phyloP scores from a whole-genome alignment of 192 early-diverging fungal species.

The Thoreauomyces humboldtii region DNA sequence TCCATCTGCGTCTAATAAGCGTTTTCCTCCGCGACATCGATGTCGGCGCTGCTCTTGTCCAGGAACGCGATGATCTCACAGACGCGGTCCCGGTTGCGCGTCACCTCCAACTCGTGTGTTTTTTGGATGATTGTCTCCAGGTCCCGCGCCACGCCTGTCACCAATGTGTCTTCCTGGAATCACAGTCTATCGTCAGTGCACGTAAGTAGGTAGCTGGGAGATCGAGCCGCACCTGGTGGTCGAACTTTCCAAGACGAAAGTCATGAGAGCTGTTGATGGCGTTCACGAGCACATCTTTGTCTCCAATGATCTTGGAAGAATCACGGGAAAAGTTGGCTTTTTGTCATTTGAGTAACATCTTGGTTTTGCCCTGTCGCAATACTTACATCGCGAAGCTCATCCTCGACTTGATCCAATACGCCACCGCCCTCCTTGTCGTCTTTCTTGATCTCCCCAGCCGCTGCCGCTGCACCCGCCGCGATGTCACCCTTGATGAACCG shows the following conservation, averaged over 20 bases:
- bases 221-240: constrained; percentile 41
- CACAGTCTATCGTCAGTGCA: background rate
- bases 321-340: no score
- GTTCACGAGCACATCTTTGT: constrained; percentile 60
- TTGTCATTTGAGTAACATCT: background rate
- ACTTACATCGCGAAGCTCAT: constrained; percentile 31
- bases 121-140: constrained; percentile 44
- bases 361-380: background rate
- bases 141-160: constrained; percentile 50
- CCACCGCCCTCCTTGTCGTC: background rate
- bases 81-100: constrained; percentile 52
- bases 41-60: constrained; percentile 51
- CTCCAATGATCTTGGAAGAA: constrained; percentile 46
- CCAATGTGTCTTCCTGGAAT: constrained; percentile 50
- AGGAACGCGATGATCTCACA: constrained; percentile 58
- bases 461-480: background rate
- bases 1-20: constrained; percentile 46
- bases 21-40: constrained; percentile 58
- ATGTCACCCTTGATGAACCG: constrained; percentile 58
- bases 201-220: background rate
- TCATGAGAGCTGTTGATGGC: constrained; percentile 61
- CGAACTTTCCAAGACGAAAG: constrained; percentile 52
- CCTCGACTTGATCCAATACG: constrained; percentile 17
- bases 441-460: constrained; percentile 7
- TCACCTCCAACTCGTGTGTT: constrained; percentile 49